Evolutionary conservation across 495 filamentous ascomycete genomes (phyloP).

Genomic region (Hyphodiscus hymeniophilus): DNA sequence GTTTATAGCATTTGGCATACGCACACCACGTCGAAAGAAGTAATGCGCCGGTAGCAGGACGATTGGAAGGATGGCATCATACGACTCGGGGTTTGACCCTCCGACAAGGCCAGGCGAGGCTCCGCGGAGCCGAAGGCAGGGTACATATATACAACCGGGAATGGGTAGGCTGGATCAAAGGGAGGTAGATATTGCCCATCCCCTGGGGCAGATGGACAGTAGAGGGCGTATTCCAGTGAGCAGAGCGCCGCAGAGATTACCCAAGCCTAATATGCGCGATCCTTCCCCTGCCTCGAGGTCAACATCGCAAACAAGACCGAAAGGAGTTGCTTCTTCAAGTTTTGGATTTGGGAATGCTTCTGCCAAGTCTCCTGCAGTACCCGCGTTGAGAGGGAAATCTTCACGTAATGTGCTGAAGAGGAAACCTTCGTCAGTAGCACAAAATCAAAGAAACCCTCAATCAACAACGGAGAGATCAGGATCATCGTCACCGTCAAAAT

Average conservation of each 20-base stretch:
- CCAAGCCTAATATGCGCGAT: slow-evolving; percentile 17
- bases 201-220: slow-evolving; percentile 12
- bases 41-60: slow-evolving; percentile 11
- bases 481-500: slow-evolving; percentile 14
- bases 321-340: slow-evolving; percentile 3
- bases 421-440: slow-evolving; percentile 38
- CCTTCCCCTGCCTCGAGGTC: slow-evolving; percentile 12
- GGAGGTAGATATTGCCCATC: slow-evolving; percentile 15
- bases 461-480: slow-evolving; percentile 6
- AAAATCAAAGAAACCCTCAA: slow-evolving; percentile 21
- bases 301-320: slow-evolving; percentile 5
- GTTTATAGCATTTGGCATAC: slow-evolving; percentile 16
- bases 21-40: slow-evolving; percentile 1
- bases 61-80: slow-evolving; percentile 23
- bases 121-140: slow-evolving; percentile 12
- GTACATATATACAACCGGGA: slow-evolving; percentile 11
- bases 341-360: slow-evolving; percentile 21
- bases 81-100: slow-evolving; percentile 23
- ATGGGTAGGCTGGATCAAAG: slow-evolving; percentile 8
- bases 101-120: slow-evolving; percentile 20
- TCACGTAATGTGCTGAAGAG: slow-evolving; percentile 35
- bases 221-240: neutral
- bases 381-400: slow-evolving; percentile 22
- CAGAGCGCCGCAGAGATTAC: slow-evolving; percentile 8
- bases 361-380: slow-evolving; percentile 9